Conservation (phyloP, 1,139 yeast genomes). For the Geotrichum aggregatum region DNA sequence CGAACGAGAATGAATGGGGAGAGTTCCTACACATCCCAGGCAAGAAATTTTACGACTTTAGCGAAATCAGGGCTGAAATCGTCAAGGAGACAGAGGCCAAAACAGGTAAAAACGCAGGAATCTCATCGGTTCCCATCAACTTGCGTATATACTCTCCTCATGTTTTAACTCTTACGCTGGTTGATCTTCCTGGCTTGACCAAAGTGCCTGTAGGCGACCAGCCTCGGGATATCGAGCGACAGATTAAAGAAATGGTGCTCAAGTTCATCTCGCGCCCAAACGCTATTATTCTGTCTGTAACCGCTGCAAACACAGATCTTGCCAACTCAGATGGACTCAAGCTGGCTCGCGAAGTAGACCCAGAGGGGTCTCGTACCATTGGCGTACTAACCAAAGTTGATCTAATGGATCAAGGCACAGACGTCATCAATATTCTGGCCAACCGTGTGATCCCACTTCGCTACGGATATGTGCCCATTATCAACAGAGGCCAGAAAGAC, state of each 20-base stretch:
- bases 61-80: conserved; percentile 85
- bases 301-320: conserved; percentile 95
- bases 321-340: conserved; percentile 97
- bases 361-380: conserved; percentile 92
- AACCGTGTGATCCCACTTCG: conserved; percentile 93
- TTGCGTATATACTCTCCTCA: conserved; percentile 93
- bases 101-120: conserved; percentile 89
- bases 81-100: conserved; percentile 90
- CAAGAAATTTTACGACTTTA: conserved; percentile 81
- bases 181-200: conserved; percentile 96
- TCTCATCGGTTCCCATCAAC: conserved; percentile 87
- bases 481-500: conserved; percentile 95
- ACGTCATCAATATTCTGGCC: conserved; percentile 91
- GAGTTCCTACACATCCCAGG: conserved; percentile 92
- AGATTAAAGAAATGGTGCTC: conserved; percentile 89
- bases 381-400: conserved; percentile 97
- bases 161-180: conserved; percentile 92
- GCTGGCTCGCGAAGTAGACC: conserved; percentile 95
- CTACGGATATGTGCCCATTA: conserved; percentile 94
- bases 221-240: conserved; percentile 93
- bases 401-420: conserved; percentile 97
- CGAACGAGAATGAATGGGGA: conserved; percentile 74
- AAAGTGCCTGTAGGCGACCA: conserved; percentile 99
- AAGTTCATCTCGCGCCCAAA: conserved; percentile 93
- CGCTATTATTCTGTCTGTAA: conserved; percentile 90